These are phyloP conservation scores for Xerocomus amazonicus DNA, from an alignment of 1,284 basidiomycete species.

Conservation along the genomic window DNA sequence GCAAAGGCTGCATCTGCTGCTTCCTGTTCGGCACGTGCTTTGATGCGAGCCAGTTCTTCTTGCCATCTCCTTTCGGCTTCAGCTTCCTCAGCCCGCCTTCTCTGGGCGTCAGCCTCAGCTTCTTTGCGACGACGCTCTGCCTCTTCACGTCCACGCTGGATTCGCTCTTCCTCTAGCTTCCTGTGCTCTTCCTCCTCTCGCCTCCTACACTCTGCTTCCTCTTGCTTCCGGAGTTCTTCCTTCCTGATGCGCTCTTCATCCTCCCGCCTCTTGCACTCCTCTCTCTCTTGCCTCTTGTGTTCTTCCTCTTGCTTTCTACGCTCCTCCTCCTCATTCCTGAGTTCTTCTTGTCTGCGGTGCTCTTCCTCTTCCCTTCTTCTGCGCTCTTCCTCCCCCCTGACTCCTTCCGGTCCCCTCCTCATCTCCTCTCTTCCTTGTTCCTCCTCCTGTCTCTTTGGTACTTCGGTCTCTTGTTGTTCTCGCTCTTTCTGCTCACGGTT, in stretches of 20 bases:
- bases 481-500: no score
- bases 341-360: no score
- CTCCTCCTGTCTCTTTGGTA: background rate
- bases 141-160: constrained; percentile 18
- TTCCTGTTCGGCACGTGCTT: constrained; percentile 30
- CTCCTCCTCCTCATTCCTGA: no score
- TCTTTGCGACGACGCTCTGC: constrained; percentile 17
- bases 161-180: constrained; percentile 21
- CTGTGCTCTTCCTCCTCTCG: constrained; percentile 15
- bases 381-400: no score
- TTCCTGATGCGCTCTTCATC: background rate
- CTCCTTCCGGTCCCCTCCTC: no score
- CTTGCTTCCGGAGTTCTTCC: constrained; percentile 5
- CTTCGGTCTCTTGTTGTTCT: background rate
- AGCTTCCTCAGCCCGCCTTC: constrained; percentile 20
- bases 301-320: constrained; percentile 9
- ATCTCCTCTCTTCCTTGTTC: no score
- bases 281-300: constrained; percentile 1
- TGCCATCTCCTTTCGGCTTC: constrained; percentile 33
- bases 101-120: constrained; percentile 5
- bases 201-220: constrained; percentile 6
- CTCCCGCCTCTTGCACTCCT: background rate
- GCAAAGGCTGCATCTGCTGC: constrained; percentile 35
- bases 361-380: no score
- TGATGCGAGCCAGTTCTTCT: constrained; percentile 30